phyloP scores from a whole-genome alignment of 169 alveolate genomes.

The Plasmodium falciparum region DNA sequence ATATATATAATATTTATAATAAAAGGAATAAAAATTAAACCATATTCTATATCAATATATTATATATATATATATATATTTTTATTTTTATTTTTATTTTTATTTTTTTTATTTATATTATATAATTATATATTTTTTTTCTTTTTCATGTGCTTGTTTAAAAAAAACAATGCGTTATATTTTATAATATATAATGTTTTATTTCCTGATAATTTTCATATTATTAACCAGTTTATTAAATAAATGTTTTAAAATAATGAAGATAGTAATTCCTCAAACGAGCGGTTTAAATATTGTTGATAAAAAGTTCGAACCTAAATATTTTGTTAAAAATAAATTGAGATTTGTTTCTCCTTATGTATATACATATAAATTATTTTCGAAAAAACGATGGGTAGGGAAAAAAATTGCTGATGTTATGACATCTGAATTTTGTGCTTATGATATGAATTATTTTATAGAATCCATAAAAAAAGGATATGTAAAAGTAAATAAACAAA shows the following conservation, averaged over 20 bases:
- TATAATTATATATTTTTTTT: too few species aligned
- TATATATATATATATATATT: too few species aligned
- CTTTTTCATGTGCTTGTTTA: too few species aligned
- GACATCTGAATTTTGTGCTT: conserved; percentile 83
- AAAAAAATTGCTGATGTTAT: conserved; percentile 78
- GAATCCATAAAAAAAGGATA: conserved; percentile 77
- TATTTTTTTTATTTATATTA: too few species aligned
- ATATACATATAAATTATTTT: conserved; percentile 78
- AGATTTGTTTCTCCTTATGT: conserved; percentile 84
- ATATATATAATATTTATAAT: too few species aligned
- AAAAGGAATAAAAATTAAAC: too few species aligned
- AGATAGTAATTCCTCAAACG: conserved; percentile 26
- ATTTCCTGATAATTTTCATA: background rate
- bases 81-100: too few species aligned
- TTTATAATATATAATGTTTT: background rate
- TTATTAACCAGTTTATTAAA: conserved; percentile 6
- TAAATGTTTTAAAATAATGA: conserved; percentile 52
- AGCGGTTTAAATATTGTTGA: conserved; percentile 73
- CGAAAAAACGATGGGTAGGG: conserved; percentile 85
- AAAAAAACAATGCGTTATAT: too few species aligned
- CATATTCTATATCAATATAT: too few species aligned
- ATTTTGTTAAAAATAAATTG: conserved; percentile 79
- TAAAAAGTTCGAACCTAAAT: conserved; percentile 48
- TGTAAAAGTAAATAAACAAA: conserved; percentile 76
- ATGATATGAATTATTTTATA: conserved; percentile 76